These are phyloP conservation scores for Suillus fuscotomentosus DNA, from an alignment of 768 basidiomycete genomes.

Conservation along the genomic window DNA sequence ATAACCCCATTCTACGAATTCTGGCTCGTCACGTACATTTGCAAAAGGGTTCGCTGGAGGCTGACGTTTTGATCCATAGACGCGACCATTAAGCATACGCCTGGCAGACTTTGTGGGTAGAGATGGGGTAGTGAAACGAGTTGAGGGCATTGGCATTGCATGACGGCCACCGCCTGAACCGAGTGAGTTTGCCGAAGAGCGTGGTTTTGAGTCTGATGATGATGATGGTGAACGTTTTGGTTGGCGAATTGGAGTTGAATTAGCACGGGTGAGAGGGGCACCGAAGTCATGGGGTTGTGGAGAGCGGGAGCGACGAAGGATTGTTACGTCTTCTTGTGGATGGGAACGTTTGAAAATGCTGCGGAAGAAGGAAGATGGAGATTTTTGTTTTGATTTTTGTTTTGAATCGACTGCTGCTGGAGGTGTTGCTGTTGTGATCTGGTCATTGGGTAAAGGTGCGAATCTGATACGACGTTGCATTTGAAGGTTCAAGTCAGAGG, in stretches of 20 bases:
- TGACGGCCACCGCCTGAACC: conserved; percentile 33
- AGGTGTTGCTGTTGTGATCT: conserved; percentile 21
- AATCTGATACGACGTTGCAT: conserved; percentile 58
- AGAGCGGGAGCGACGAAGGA: conserved; percentile 19
- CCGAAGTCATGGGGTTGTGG: not conserved
- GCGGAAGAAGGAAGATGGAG: not conserved
- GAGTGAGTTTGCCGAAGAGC: conserved; percentile 19
- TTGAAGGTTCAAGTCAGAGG: not conserved
- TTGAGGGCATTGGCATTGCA: conserved; percentile 10
- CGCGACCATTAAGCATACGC: conserved; percentile 81
- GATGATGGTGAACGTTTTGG: not conserved
- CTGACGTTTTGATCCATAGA: conserved; percentile 60
- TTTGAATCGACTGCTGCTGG: conserved; percentile 13
- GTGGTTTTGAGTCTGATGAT: conserved; percentile 9
- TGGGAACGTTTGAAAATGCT: not conserved
- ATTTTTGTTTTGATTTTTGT: not conserved
- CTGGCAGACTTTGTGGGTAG: conserved; percentile 34
- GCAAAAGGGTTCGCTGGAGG: conserved; percentile 58
- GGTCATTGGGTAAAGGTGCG: conserved; percentile 76
- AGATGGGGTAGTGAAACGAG: conserved; percentile 6
- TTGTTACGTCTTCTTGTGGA: conserved; percentile 27
- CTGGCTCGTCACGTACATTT: conserved; percentile 61
- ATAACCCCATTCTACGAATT: conserved; percentile 93
- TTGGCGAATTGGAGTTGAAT: not conserved
- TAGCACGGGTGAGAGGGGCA: not conserved